These are phyloP conservation scores for Medicago ruthenica DNA, from an alignment of 306 rosid genomes.

Conservation along the genomic window DNA sequence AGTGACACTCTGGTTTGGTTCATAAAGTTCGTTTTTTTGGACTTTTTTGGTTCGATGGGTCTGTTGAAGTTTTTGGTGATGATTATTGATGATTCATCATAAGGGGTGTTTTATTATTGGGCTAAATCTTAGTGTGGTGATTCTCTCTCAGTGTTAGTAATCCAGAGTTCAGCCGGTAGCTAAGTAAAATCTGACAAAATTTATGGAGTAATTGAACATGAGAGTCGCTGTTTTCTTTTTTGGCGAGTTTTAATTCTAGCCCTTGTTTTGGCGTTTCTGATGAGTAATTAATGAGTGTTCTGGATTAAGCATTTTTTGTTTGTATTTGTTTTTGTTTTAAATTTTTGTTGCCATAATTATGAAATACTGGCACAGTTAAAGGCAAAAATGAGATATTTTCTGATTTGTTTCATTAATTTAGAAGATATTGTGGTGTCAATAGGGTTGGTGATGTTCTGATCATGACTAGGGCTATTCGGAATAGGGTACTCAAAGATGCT, in stretches of 20 bases:
- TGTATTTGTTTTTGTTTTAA: background rate
- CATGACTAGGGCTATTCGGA: conserved; percentile 94
- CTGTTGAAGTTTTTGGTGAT: conserved; percentile 16
- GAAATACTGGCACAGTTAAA: conserved; percentile 36
- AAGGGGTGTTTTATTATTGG: conserved; percentile 42
- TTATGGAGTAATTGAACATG: conserved; percentile 49
- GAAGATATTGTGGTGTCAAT: conserved; percentile 52
- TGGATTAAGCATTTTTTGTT: conserved; percentile 31
- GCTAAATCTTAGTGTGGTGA: conserved; percentile 31
- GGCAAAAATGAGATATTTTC: conserved; percentile 55
- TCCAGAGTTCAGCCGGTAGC: no score
- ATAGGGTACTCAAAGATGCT: conserved; percentile 94
- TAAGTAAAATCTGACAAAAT: no score
- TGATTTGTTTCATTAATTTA: conserved; percentile 52
- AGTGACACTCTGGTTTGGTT: conserved; percentile 17
- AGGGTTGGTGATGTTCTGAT: conserved; percentile 60
- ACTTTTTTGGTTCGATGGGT: conserved; percentile 26
- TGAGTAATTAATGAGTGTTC: conserved; percentile 39
- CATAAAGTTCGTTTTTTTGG: conserved; percentile 41
- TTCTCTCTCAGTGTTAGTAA: no score
- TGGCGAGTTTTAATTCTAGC: conserved; percentile 43
- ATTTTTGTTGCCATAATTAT: conserved; percentile 42
- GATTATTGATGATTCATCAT: conserved; percentile 36
- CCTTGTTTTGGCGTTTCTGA: conserved; percentile 41
- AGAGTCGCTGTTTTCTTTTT: conserved; percentile 46